Conservation (phyloP, 2,329 filamentous ascomycete species). For the Colletotrichum gloeosporioides region DNA sequence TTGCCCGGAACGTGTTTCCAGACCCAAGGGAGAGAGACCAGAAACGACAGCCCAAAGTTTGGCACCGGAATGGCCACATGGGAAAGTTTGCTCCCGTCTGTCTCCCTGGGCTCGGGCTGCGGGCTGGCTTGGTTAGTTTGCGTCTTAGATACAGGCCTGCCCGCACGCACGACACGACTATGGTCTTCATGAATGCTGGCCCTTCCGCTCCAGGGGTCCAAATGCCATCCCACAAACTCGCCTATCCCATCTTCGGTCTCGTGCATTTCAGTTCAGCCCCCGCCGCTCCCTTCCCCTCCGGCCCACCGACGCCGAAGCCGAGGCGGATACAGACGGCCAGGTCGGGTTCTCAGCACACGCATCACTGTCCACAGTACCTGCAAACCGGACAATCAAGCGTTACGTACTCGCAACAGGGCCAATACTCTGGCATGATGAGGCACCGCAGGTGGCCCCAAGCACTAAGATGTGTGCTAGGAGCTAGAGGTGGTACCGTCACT, state of each 20-base stretch:
- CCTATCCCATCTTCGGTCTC: conserved; percentile 9
- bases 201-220: conserved; percentile 1
- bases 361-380: not conserved
- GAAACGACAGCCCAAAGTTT: conserved; percentile 6
- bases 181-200: not conserved
- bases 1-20: not conserved
- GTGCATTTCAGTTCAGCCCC: not conserved
- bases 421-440: not conserved
- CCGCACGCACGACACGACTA: not conserved
- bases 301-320: not conserved
- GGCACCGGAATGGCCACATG: conserved; percentile 3
- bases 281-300: not conserved
- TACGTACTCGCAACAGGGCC: not conserved
- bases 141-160: not conserved
- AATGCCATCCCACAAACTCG: conserved; percentile 9
- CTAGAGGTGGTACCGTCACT: not conserved
- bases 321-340: not conserved
- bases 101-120: not conserved
- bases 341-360: not conserved
- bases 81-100: not conserved
- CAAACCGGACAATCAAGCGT: not conserved
- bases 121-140: not conserved
- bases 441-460: not conserved
- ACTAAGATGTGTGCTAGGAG: not conserved
- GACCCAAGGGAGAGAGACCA: conserved; percentile 1